Percentiles rank a stretch among this genome's conserved stretches.
These are phyloP conservation scores for Candida alai DNA, from an alignment of 805 yeast species.

Conservation along the genomic window DNA sequence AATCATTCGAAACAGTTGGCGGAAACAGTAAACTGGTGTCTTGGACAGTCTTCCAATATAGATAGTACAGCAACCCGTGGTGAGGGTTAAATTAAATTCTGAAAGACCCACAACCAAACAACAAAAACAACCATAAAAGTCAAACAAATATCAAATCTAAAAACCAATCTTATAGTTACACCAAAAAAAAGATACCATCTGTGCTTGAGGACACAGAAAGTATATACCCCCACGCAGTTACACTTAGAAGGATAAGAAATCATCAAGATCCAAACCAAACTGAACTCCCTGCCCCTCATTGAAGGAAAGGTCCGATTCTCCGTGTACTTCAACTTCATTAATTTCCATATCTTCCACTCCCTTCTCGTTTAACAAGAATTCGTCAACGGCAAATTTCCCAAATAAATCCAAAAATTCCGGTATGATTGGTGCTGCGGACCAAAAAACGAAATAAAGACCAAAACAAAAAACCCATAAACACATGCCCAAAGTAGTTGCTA, in stretches of 20 bases:
- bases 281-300: constrained; percentile 15
- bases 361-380: constrained; percentile 2
- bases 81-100: too few relatives aligned
- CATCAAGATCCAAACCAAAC: constrained; percentile 23
- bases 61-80: too few relatives aligned
- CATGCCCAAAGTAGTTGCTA: constrained; percentile 22
- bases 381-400: constrained; percentile 5
- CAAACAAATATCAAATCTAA: background rate
- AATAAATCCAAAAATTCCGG: constrained; percentile 23
- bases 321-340: background rate
- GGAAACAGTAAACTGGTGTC: too few relatives aligned
- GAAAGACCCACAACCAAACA: constrained; percentile 1
- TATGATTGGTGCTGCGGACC: constrained; percentile 42
- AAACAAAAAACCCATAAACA: constrained; percentile 8
- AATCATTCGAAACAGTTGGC: too few relatives aligned
- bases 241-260: constrained; percentile 25
- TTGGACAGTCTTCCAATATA: too few relatives aligned
- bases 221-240: background rate
- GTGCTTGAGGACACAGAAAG: background rate
- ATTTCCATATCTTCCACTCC: background rate
- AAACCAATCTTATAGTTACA: background rate
- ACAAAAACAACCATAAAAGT: constrained; percentile 2
- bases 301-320: background rate
- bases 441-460: constrained; percentile 3
- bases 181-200: background rate